Base-by-base conservation (phyloP, 2,329 filamentous ascomycete genomes). In the Hymenoscyphus fraxineus region DNA sequence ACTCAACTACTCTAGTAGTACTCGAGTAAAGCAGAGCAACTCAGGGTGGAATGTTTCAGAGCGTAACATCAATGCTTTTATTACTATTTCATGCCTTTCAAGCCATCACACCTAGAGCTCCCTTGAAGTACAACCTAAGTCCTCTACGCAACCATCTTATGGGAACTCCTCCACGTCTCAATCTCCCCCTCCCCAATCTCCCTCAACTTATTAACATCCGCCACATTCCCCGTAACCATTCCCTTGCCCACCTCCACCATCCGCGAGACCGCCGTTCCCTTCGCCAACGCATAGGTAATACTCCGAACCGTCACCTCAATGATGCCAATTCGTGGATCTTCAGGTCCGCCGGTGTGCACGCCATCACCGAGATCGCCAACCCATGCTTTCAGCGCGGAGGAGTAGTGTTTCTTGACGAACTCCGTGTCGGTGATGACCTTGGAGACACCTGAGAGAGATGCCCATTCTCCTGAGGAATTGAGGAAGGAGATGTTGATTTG, bases 401-500 rank as follows among this genome's bases (percentile, higher is more conserved):
- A 88, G 78, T 96, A 96, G 78, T 92, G 86, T 78, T 93, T 90
- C 75, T 85, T 82, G 64, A 96, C 84, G 27, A 85, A 77, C 1
- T 79, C 80, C 27, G 88, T 86, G 74, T 94, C 89, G 15, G 88
- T 90, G 71, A 90, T 80, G 70, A 96, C 82, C 32, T 79, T 80
- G 0, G 91, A 88, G 0, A 81, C 82, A 60, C 93, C 93, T n/a
- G 90, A 90, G 67, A 96, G 81, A 2, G 91, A 95, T 0, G 92
- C 92, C 93, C 93, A 97, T 76, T 94, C 88, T 70, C 92, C 91
- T 2, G 85, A 85, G 69, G 78, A 77, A 76, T 90, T 89, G 70
- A 94, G 82, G 81, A 96, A 96, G 58, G 89, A 85, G 69, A 96
- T 83, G 80, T 96, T 96, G 80, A 93, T 84, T 70, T 91, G 84